A percentile compares a stretch with the other conserved stretches of the same genome.
Evolutionary conservation across 768 basidiomycete species (phyloP).

Genomic region (Pleurotus pulmonarius): DNA sequence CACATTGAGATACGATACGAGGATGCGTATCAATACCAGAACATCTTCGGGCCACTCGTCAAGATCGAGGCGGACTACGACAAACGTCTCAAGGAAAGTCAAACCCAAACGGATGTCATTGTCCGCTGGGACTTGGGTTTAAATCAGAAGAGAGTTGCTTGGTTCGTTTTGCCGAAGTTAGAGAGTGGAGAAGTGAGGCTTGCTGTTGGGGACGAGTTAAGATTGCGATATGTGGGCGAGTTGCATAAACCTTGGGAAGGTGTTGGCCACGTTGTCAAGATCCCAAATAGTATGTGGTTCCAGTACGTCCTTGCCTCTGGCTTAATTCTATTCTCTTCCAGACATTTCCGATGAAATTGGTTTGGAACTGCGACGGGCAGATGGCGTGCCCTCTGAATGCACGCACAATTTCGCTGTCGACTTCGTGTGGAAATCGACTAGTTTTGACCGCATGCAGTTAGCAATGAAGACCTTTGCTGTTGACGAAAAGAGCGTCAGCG

Average conservation of each 20-base stretch:
- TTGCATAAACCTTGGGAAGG: constrained; percentile 95
- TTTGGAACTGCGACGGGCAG: constrained; percentile 83
- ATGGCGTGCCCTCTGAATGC: constrained; percentile 91
- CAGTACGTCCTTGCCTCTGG: background rate
- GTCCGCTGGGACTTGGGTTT: constrained; percentile 97
- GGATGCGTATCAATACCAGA: constrained; percentile 99
- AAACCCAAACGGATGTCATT: constrained; percentile 95
- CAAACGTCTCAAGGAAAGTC: constrained; percentile 95
- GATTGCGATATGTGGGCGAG: constrained; percentile 86
- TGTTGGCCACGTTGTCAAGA: constrained; percentile 97
- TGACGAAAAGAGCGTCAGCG: constrained; percentile 98
- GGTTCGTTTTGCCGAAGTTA: constrained; percentile 94
- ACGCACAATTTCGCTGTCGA: constrained; percentile 97
- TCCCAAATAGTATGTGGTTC: constrained; percentile 84
- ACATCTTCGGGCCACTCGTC: constrained; percentile 97
- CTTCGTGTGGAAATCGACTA: constrained; percentile 99
- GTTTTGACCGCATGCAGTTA: constrained; percentile 98
- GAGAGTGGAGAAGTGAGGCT: constrained; percentile 97
- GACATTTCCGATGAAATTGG: constrained; percentile 99
- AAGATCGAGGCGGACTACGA: constrained; percentile 99
- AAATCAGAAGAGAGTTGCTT: constrained; percentile 98
- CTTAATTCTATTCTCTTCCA: constrained; percentile 25
- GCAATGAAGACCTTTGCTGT: constrained; percentile 99
- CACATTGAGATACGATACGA: constrained; percentile 88
- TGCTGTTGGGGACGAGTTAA: constrained; percentile 93